Base-by-base conservation (phyloP, 805 yeast species). In the Yarrowia sp. region DNA sequence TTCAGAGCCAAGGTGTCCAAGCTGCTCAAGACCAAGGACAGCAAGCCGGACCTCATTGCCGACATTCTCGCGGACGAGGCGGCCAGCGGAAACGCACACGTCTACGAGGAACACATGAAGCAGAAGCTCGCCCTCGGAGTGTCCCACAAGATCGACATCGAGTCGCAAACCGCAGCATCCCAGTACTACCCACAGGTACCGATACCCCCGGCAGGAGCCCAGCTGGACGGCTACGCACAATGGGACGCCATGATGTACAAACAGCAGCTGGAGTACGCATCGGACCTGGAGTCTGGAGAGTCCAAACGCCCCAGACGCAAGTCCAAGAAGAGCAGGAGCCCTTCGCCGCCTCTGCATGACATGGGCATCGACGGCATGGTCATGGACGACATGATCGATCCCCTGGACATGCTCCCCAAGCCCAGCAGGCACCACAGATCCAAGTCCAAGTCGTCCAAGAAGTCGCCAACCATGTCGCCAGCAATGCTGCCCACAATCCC, bases 1-100 rank as follows among this genome's bases (percentile, higher is more conserved):
- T 51, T 51, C 42, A 51, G 39, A 22, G 58, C 58, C 2, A 51
- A 51, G 27, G 36, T 51, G 18, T 51, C 58, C 16, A 51, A 51
- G 18, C 58, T 51, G 22, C 21, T 51, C 4, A 33, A 35, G 36
- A 22, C 31, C 22, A 51, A 51, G 13, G 58, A 51, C 8, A 35
- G 42, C n/a, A 32, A 32, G n/a, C 58, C 22, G 2, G 58, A 51
- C 7, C 42, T 51, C 9, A 24, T 51, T 4, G 13, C 18, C 6
- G 31, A 35, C 6, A 51, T 51, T 18, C 18, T 51, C 4, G 58
- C 31, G 0, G 58, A 35, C 2, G 42, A 51, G 6, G 42, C 16
- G 2, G 56, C 56, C 31, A 47, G 33, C n/a, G 58, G 41, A 10
- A 49, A 49, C 41, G 18, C 42, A 13, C 32, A 12, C 4, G 14